Evolutionary conservation across 176 grass and related monocot species (phyloP).

Genomic region (Phragmites australis): DNA sequence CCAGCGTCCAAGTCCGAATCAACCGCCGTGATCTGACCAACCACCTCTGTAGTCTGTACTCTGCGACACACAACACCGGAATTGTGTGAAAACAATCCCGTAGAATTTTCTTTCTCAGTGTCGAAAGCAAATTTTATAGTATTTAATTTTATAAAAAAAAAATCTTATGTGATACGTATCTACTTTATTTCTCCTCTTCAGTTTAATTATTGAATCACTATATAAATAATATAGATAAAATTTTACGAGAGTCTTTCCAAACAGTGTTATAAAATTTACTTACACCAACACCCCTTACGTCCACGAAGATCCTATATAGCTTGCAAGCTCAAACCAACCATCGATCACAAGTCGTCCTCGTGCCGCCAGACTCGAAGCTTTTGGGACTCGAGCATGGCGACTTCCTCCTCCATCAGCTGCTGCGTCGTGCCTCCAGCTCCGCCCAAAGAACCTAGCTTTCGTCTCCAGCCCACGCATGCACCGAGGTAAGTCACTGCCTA

Average conservation of each 20-base stretch:
- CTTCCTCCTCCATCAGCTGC: slow-evolving; percentile 51
- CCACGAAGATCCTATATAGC: slow-evolving; percentile 8
- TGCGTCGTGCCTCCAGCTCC: slow-evolving; percentile 40
- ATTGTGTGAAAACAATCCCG: too few relatives aligned
- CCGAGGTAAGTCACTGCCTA: slow-evolving; percentile 17
- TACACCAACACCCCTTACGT: background rate
- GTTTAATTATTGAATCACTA: too few relatives aligned
- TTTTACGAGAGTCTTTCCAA: too few relatives aligned
- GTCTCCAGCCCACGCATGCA: background rate
- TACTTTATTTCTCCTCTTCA: too few relatives aligned
- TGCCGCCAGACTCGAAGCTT: background rate
- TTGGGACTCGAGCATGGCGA: slow-evolving; percentile 31
- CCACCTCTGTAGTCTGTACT: background rate
- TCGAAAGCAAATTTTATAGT: too few relatives aligned
- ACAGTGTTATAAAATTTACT: too few relatives aligned
- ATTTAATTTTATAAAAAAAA: too few relatives aligned
- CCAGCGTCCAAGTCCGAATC: slow-evolving; percentile 54
- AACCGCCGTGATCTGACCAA: slow-evolving; percentile 49
- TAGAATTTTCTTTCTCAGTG: too few relatives aligned
- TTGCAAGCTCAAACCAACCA: background rate
- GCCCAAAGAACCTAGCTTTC: background rate
- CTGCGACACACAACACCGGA: too few relatives aligned
- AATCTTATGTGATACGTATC: too few relatives aligned
- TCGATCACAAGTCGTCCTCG: background rate
- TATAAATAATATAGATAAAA: too few relatives aligned